A percentile compares a stretch with the other conserved stretches of the same genome.
These are phyloP conservation scores for Tillandsia fasciculata DNA, from an alignment of 176 grass and related monocot species.

Conservation along the genomic window DNA sequence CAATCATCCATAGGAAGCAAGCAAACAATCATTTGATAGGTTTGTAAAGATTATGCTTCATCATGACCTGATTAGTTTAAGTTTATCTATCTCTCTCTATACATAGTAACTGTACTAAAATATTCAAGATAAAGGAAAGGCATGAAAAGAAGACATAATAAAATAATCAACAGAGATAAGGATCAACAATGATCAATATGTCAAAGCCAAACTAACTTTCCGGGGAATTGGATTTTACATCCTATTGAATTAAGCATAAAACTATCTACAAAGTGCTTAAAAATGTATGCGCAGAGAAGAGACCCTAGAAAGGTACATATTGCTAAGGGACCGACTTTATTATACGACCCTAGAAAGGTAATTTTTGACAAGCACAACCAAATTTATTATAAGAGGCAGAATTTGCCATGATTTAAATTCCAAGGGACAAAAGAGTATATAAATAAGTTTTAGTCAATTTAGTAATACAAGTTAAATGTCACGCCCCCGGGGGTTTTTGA, in stretches of 20 bases:
- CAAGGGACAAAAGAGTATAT: too few species aligned
- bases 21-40: neutral
- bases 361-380: too few species aligned
- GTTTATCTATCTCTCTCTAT: neutral
- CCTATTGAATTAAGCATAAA: neutral
- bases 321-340: constrained; percentile 1
- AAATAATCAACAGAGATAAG: neutral
- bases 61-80: neutral
- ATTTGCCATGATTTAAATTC: too few species aligned
- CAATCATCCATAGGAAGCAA: too few species aligned
- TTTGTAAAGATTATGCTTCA: neutral
- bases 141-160: neutral
- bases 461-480: too few species aligned
- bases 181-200: neutral
- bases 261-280: neutral
- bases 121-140: neutral
- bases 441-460: too few species aligned
- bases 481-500: too few species aligned
- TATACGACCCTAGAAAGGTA: too few species aligned
- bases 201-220: neutral
- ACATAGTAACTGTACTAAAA: neutral
- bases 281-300: neutral
- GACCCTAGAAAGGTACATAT: neutral
- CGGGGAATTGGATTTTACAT: neutral
- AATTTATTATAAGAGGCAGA: too few species aligned